Evolutionary conservation across 768 basidiomycete genomes (phyloP), one percentile per base, ranked within the genome.

Genomic region (Polyporus arcularius): DNA sequence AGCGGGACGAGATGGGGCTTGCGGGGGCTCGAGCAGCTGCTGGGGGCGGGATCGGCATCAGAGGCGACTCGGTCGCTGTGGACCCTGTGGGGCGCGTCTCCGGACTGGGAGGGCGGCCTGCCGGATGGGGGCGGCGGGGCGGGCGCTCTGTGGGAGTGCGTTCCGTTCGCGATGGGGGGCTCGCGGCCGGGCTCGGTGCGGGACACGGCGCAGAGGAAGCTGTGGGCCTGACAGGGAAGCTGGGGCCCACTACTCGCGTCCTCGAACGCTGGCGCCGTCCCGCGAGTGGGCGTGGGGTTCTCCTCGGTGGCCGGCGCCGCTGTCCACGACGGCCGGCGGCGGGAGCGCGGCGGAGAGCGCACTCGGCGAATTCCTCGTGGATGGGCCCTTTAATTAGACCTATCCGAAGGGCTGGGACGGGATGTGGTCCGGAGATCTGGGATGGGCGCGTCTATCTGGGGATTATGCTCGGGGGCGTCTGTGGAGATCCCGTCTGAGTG

Each of bases 21-120:
- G 46, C n/a, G 46, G n/a, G 46, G 46, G 11, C 45, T 32, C 32
- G 54, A 26, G 35, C 35, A 35, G 41, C 41, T 49, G 55, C 50
- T 26, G 21, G 48, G 59, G 60, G 49, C 50, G 55, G 53, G 60
- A 61, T 61, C 60, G 60, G 49, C 60, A 61, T 56, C 60, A 61
- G 43, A 21, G 32, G 38, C 48, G 49, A 40, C 54, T 30, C 40
- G 21, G 21, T 26, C 21, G 21, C 21, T 26, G 21, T 26, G 21
- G 21, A 26, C 21, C 21, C 21, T 26, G 31, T 56, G 50, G 53
- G 54, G 60, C 51, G 60, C 52, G 45, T 61, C 60, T 55, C 49
- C 51, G 60, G 60, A 61, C 48, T 21, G 21, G 55, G 60, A 61
- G 43, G 40, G 50, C 41, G 42, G 53, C 60, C 51, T 61, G 60